Base-by-base conservation (phyloP, 1,139 yeast species). In the Yamadazyma oceani region DNA sequence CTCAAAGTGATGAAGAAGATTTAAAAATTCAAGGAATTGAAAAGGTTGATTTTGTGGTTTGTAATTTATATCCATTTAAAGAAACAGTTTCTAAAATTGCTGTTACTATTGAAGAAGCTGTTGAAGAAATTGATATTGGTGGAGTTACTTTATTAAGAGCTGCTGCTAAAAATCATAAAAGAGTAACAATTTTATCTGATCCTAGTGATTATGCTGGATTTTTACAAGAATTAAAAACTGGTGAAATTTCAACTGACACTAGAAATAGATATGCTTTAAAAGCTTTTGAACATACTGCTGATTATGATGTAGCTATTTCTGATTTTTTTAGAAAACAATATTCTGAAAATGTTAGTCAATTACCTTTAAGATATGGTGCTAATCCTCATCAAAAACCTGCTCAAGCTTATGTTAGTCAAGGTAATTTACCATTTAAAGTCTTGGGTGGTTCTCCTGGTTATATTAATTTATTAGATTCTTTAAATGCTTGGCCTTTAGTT, bases 311-410 rank as follows among this genome's bases (percentile, higher is more conserved):
- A 42, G 88, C 96, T 44, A 92, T 92, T 60, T 80, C 97, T 39
- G 98, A 92, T 69, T 92, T 88, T 65, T 92, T 92, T 81, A 84
- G 98, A 74, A 92, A 89, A 72, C 92, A 88, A 69, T 92, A 92
- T 72, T 79, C 96, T 35, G 97, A 92, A 69, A 86, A 82, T 62
- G 73, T 71, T 36, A 79, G 95, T 41, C 97, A 90, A 76, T 74
- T 92, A 62, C 94, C 97, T 27, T 78, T 92, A 55, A 84, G 98
- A 72, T 92, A 92, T 66, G 98, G 98, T 62, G 96, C 96, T 46
- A 92, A 92, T 73, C 98, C 98, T 44, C 97, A 92, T 67, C 98
- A 92, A 74, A 90, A 88, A 68, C 98, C 98, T 28, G 97, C 98
- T 26, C 98, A 92, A 73, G 97, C 97, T 37, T 92, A 69, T 61